phyloP scores from a whole-genome alignment of 1,284 basidiomycete genomes.

The Phellopilus nigrolimitatus region DNA sequence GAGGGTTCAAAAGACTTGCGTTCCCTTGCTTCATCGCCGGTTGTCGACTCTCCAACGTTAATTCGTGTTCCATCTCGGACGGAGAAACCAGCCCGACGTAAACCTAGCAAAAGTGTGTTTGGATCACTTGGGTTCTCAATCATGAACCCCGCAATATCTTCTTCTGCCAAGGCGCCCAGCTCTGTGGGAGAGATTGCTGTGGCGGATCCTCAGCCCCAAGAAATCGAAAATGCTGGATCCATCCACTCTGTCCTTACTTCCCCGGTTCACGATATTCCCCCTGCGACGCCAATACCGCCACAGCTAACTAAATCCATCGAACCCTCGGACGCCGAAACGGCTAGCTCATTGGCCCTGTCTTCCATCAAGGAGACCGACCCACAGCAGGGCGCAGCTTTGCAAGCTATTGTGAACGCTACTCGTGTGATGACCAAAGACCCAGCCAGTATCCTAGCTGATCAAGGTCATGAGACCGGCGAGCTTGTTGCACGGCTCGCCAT shows the following conservation, averaged over 20 bases:
- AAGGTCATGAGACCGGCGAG: slow-evolving; percentile 55
- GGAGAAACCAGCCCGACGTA: slow-evolving; percentile 33
- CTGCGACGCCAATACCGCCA: slow-evolving; percentile 22
- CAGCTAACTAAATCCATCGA: slow-evolving; percentile 21
- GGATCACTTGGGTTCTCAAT: slow-evolving; percentile 66
- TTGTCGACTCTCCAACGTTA: slow-evolving; percentile 17
- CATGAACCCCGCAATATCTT: slow-evolving; percentile 41
- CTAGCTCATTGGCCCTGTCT: slow-evolving; percentile 14
- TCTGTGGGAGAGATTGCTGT: slow-evolving; percentile 16
- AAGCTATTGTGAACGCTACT: slow-evolving; percentile 81
- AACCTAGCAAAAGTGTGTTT: slow-evolving; percentile 57
- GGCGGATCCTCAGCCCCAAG: slow-evolving; percentile 14
- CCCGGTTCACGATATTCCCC: slow-evolving; percentile 24
- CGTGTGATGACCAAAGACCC: slow-evolving; percentile 84
- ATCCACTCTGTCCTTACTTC: slow-evolving; percentile 34
- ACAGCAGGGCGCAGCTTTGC: slow-evolving; percentile 56
- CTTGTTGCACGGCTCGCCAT: slow-evolving; percentile 66
- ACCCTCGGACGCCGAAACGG: slow-evolving; percentile 22
- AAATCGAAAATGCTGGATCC: slow-evolving; percentile 27
- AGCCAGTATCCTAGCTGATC: slow-evolving; percentile 65
- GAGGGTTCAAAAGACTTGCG: background rate
- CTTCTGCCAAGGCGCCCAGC: slow-evolving; percentile 30
- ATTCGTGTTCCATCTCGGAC: slow-evolving; percentile 23
- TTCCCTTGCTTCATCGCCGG: slow-evolving; percentile 15
- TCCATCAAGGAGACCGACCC: slow-evolving; percentile 9